Percentiles rank a stretch among this genome's conserved stretches.
Conservation (phyloP, 164 flowering plant species). For the Taxillus chinensis region DNA sequence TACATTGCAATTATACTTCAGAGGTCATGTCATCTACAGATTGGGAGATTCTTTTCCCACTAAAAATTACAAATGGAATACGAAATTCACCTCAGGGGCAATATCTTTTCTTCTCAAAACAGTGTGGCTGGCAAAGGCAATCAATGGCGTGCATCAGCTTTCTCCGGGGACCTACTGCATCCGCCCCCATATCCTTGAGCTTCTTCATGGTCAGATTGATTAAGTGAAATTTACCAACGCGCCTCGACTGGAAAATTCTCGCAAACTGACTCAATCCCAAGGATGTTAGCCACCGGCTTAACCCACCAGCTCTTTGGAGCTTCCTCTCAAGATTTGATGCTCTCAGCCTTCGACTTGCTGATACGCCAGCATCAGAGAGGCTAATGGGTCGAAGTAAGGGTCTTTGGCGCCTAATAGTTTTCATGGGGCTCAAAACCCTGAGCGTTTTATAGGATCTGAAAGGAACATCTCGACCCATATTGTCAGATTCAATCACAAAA, state of each 20-base stretch:
- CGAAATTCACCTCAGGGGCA: too few species aligned
- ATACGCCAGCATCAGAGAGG: slow-evolving; percentile 19
- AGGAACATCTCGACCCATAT: slow-evolving; percentile 10
- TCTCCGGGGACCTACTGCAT: slow-evolving; percentile 88
- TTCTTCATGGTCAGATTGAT: slow-evolving; percentile 69
- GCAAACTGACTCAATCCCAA: slow-evolving; percentile 62
- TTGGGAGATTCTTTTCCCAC: too few species aligned
- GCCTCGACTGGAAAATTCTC: slow-evolving; percentile 38
- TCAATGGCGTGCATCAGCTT: slow-evolving; percentile 89
- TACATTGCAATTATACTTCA: too few species aligned
- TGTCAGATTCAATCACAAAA: slow-evolving; percentile 7
- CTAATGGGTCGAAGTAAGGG: slow-evolving; percentile 7
- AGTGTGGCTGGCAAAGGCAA: slow-evolving; percentile 53
- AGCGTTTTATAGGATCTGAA: slow-evolving; percentile 3
- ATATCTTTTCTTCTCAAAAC: slow-evolving; percentile 18
- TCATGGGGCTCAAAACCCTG: slow-evolving; percentile 11
- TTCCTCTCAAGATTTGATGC: slow-evolving; percentile 61
- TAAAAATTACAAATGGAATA: too few species aligned
- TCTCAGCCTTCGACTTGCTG: slow-evolving; percentile 37
- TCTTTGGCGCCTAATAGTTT: slow-evolving; percentile 7
- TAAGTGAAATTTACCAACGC: slow-evolving; percentile 47
- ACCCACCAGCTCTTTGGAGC: slow-evolving; percentile 68
- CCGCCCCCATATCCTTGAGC: slow-evolving; percentile 85
- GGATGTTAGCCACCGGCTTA: slow-evolving; percentile 69
- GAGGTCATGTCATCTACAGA: too few species aligned